These are phyloP conservation scores for Gracilariopsis chorda DNA, from an alignment of 23 red algal genomes.

Conservation along the genomic window DNA sequence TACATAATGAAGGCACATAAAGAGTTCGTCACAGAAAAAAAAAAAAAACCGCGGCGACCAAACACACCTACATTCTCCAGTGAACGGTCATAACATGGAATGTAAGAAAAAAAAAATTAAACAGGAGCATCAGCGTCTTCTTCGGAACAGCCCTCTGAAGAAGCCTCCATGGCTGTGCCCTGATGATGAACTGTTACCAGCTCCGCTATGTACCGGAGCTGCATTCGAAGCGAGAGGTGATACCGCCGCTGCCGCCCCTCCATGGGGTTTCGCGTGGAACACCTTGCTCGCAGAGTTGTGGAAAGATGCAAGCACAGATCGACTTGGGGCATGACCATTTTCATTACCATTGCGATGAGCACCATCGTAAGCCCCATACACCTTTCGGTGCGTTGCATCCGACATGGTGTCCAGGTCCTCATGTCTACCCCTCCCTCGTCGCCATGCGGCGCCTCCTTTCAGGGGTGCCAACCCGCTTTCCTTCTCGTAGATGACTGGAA, in stretches of 20 bases:
- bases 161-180: slow-evolving; percentile 26
- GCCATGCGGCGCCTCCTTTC: slow-evolving; percentile 39
- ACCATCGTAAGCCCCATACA: background rate
- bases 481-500: slow-evolving; percentile 28
- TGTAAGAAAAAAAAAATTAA: background rate
- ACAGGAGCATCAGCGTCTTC: slow-evolving; percentile 29
- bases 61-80: background rate
- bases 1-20: too few relatives aligned
- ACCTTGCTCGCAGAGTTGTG: slow-evolving; percentile 46
- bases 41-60: background rate
- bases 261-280: slow-evolving; percentile 17
- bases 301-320: slow-evolving; percentile 9
- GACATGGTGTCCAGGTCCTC: slow-evolving; percentile 58
- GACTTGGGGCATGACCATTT: background rate
- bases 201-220: background rate
- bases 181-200: background rate
- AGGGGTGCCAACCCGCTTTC: slow-evolving; percentile 4
- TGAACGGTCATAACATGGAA: background rate
- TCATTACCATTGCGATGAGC: background rate
- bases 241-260: background rate
- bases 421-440: background rate
- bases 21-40: too few relatives aligned
- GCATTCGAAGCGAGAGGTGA: background rate
- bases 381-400: slow-evolving; percentile 26
- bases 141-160: slow-evolving; percentile 50